These are phyloP conservation scores for Magnusiomyces fungicola DNA, from an alignment of 1,139 yeast genomes.

Conservation along the genomic window DNA sequence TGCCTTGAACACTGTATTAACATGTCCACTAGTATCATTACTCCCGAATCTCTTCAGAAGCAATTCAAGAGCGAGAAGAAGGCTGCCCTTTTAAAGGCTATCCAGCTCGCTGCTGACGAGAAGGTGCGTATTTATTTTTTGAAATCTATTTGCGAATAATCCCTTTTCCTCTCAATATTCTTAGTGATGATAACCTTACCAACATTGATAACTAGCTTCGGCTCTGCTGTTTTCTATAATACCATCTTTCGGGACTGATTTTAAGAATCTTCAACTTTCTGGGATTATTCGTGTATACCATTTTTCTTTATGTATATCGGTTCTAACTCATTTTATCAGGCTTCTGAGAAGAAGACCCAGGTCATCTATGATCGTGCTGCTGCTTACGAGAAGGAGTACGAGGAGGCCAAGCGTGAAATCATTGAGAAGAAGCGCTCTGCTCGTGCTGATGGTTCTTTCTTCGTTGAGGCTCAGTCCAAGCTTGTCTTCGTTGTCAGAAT, in stretches of 20 bases:
- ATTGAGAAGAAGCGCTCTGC: constrained; percentile 94
- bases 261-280: not conserved
- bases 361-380: constrained; percentile 96
- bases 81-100: constrained; percentile 68
- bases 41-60: constrained; percentile 95
- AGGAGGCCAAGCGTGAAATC: constrained; percentile 88
- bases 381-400: constrained; percentile 96
- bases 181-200: constrained; percentile 19
- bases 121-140: constrained; percentile 51
- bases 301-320: no score
- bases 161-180: constrained; percentile 9
- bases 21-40: constrained; percentile 31
- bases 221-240: constrained; percentile 89
- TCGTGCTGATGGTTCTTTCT: constrained; percentile 72
- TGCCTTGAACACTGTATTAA: constrained; percentile 4
- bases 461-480: constrained; percentile 95
- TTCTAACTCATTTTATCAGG: not conserved
- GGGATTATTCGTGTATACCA: no score
- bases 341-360: constrained; percentile 55
- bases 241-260: constrained; percentile 99
- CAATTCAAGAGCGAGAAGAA: constrained; percentile 67
- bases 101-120: constrained; percentile 85
- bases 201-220: constrained; percentile 28
- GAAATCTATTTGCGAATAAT: not conserved
- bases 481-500: constrained; percentile 97